Conservation (phyloP, 495 filamentous ascomycete species). For the Penicillium antarcticum region DNA sequence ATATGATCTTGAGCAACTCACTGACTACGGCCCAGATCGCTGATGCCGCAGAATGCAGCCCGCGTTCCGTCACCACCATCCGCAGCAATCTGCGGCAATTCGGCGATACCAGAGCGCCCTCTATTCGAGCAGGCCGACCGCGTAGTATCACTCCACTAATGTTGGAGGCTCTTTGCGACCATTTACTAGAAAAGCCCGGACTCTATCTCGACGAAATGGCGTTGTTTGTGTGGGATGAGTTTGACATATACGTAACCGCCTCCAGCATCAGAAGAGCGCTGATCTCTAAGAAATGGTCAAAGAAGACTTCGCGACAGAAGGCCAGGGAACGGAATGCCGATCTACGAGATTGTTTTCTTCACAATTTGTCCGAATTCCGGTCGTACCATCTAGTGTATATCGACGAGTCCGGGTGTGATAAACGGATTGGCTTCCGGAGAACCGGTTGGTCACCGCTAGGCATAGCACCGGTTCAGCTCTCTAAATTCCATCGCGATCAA, state of each 20-base stretch:
- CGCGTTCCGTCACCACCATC: not conserved
- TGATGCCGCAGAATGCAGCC: not conserved
- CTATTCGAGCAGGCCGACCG: not conserved
- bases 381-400: conserved; percentile 31
- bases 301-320: conserved; percentile 11
- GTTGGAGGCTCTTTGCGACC: not conserved
- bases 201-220: conserved; percentile 19
- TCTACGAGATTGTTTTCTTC: conserved; percentile 30
- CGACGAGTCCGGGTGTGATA: conserved; percentile 31
- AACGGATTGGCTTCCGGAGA: conserved; percentile 20
- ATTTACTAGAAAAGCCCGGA: not conserved
- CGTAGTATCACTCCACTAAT: not conserved
- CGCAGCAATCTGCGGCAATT: not conserved
- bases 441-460: conserved; percentile 25
- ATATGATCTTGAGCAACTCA: not conserved
- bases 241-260: not conserved
- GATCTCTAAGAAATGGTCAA: conserved; percentile 4
- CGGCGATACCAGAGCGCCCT: not conserved
- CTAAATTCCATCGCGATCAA: conserved; percentile 23
- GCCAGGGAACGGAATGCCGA: conserved; percentile 29
- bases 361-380: conserved; percentile 24
- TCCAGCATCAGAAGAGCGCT: conserved; percentile 8
- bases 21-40: not conserved
- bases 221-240: conserved; percentile 14
- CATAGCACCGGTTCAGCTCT: conserved; percentile 24